Conservation (phyloP, 192 early-diverging fungal genomes). For the Coemansia sp. region DNA sequence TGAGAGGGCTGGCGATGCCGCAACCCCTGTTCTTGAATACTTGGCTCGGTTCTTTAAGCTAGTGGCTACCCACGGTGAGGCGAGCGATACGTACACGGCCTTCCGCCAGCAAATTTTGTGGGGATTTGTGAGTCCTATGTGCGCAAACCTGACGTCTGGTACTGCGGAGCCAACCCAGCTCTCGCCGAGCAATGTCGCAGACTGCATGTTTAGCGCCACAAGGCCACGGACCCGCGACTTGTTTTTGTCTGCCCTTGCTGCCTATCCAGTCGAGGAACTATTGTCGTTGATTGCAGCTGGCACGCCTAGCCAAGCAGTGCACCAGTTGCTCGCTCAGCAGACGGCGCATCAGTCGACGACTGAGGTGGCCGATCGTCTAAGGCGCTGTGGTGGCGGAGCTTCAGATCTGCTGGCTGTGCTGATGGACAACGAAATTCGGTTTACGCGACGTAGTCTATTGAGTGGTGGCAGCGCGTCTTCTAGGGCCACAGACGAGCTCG, state of each 20-base stretch:
- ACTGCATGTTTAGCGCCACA: conserved; percentile 6
- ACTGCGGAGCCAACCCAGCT: not conserved
- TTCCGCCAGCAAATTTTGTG: conserved; percentile 29
- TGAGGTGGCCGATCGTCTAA: not conserved
- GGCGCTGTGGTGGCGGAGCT: not conserved
- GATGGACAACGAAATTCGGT: conserved; percentile 45
- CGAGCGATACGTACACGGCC: conserved; percentile 23
- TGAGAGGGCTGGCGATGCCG: not conserved
- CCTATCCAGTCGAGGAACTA: conserved; percentile 29
- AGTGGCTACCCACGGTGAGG: conserved; percentile 26
- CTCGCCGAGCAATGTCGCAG: not conserved
- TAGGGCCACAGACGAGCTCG: conserved; percentile 10
- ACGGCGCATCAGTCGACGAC: not conserved
- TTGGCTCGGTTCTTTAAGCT: conserved; percentile 26
- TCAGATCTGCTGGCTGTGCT: conserved; percentile 21
- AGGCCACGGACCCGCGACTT: conserved; percentile 11
- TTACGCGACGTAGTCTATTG: conserved; percentile 38
- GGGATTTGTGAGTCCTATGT: conserved; percentile 3
- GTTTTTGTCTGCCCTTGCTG: conserved; percentile 26
- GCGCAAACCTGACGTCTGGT: conserved; percentile 5
- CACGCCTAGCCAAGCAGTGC: conserved; percentile 15
- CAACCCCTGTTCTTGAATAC: conserved; percentile 8
- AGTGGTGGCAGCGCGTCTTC: conserved; percentile 21
- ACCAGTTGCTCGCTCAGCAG: conserved; percentile 10
- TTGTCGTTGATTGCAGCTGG: conserved; percentile 9